These are phyloP conservation scores for Berberis vulgaris DNA, from an alignment of 164 flowering plant genomes.

Conservation along the genomic window DNA sequence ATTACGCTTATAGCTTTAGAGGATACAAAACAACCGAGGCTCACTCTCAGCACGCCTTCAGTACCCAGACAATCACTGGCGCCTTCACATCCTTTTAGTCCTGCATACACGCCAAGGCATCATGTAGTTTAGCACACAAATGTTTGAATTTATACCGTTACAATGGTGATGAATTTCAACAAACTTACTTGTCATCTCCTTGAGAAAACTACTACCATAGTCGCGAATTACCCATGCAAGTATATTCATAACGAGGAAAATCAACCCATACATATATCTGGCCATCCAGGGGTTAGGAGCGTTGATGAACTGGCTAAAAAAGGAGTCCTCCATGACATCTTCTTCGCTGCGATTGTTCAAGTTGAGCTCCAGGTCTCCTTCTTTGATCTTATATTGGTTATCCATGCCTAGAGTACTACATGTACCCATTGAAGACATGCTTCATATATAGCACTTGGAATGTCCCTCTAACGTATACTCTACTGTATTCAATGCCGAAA, in stretches of 20 bases:
- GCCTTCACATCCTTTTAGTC: slow-evolving; percentile 56
- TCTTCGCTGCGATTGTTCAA: slow-evolving; percentile 12
- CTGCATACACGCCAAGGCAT: slow-evolving; percentile 25
- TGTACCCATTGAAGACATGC: background rate
- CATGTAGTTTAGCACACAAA: background rate
- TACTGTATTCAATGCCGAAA: background rate
- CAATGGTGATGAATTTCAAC: background rate
- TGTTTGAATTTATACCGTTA: background rate
- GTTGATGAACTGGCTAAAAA: slow-evolving; percentile 47
- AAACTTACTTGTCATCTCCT: slow-evolving; percentile 57
- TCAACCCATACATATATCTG: slow-evolving; percentile 61
- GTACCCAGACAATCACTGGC: slow-evolving; percentile 65
- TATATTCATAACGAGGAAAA: slow-evolving; percentile 52
- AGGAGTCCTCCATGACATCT: slow-evolving; percentile 32
- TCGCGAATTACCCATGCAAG: slow-evolving; percentile 83
- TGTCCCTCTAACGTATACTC: background rate
- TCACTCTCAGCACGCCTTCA: slow-evolving; percentile 81
- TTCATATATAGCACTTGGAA: background rate
- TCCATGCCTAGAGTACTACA: background rate
- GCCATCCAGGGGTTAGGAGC: slow-evolving; percentile 90
- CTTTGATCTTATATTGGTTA: slow-evolving; percentile 2
- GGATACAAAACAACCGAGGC: slow-evolving; percentile 96
- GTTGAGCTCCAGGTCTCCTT: slow-evolving; percentile 1
- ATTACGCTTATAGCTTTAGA: slow-evolving; percentile 6
- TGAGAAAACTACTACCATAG: slow-evolving; percentile 41